Base-by-base conservation (phyloP, 768 basidiomycete genomes). In the Tricholoma terreum region DNA sequence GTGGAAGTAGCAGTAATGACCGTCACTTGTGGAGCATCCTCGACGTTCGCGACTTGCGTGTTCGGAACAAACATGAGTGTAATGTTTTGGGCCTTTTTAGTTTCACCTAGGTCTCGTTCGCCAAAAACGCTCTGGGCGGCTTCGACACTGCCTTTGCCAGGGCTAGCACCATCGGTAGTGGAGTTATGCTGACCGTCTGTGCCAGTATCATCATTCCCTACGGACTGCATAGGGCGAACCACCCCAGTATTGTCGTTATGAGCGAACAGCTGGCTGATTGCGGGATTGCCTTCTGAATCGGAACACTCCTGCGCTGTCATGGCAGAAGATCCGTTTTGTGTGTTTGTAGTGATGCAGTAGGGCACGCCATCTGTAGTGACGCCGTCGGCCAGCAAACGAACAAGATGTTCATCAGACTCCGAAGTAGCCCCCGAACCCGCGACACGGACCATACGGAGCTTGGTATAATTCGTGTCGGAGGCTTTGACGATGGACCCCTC, bases 231-330 rank as follows among this genome's bases (percentile, higher is more conserved):
- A 3, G 89, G 90, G 24, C 70, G 72, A 54, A 92, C 65, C 19
- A 71, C 70, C 6, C 82, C 80, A 10, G 77, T 80, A 0, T 54
- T 57, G 12, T 71, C 64, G 61, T 86, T 73, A 66, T 81, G 90
- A 31, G 77, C 68, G 68, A 90, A 92, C 4, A 73, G 61, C 67
- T 92, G 89, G 60, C 81, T 84, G 62, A 69, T 70, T 79, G 73
- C 17, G 59, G 42, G 34, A 51, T 49, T 43, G 53, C 49, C 11
- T 52, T 17, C 34, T 12, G 55, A n/a, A 51, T 62, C 59, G 22
- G 58, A 59, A 62, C 85, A 90, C 8, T 63, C 65, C 50, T 76
- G 68, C 66, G 82, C 75, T 5, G 75, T 78, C 65, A 90, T 73
- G 4, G 78, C n/a, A 31, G 51, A 7, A 38, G 51, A 6, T 49